phyloP scores from a whole-genome alignment of 2,329 filamentous ascomycete genomes.

The Trichoderma polysporum region DNA sequence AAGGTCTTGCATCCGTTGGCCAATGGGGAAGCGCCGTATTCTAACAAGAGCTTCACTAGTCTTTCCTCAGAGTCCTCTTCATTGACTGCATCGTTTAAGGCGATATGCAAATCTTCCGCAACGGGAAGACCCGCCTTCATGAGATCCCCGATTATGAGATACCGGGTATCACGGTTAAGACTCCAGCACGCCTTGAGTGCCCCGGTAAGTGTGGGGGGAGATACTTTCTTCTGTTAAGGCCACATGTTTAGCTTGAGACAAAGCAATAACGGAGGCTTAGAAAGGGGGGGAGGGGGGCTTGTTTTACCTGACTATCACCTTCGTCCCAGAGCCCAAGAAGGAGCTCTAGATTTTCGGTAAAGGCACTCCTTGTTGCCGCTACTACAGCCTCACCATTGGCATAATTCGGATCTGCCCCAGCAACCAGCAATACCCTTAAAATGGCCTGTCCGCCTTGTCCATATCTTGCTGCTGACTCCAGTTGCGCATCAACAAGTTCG shows the following conservation, averaged over 20 bases:
- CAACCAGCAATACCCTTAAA: conserved; percentile 49
- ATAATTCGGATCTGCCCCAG: conserved; percentile 57
- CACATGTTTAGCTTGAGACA: not conserved
- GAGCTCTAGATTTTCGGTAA: conserved; percentile 49
- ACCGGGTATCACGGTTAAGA: conserved; percentile 48
- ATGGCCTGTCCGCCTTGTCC: conserved; percentile 50
- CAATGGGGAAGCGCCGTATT: conserved; percentile 52
- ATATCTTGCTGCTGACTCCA: conserved; percentile 53
- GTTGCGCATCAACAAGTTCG: conserved; percentile 52
- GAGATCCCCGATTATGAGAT: conserved; percentile 49
- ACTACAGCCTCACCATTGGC: conserved; percentile 56
- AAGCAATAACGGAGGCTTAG: not conserved
- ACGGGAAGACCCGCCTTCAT: conserved; percentile 51
- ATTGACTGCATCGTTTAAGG: conserved; percentile 53
- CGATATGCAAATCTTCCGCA: conserved; percentile 51
- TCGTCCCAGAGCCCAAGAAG: conserved; percentile 49
- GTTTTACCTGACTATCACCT: conserved; percentile 40
- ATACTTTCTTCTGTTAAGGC: conserved; percentile 44
- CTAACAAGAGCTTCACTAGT: conserved; percentile 48
- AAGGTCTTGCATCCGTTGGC: conserved; percentile 54
- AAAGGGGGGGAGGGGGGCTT: not conserved
- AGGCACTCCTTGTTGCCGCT: conserved; percentile 52
- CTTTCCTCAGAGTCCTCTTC: conserved; percentile 51
- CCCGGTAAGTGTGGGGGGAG: conserved; percentile 47
- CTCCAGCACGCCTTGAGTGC: conserved; percentile 56